A percentile compares a stretch with the other conserved stretches of the same genome.
Evolutionary conservation across 352 stramenopile genomes (phyloP).

Genomic region (Blastocystis sp.): DNA sequence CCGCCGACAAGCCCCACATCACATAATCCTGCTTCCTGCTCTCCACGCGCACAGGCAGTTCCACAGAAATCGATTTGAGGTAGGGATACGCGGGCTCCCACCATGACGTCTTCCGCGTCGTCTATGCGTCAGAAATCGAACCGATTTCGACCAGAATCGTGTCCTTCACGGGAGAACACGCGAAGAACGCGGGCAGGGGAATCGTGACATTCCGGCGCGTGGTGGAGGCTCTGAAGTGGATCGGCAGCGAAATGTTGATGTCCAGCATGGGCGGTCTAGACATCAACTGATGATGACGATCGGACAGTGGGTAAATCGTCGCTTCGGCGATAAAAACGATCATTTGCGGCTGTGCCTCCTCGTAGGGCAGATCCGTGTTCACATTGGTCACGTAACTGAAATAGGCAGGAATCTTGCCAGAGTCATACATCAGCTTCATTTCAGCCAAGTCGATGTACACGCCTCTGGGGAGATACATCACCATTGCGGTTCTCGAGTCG

Average conservation of each 20-base stretch:
- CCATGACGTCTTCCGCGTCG: slow-evolving; percentile 23
- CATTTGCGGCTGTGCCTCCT: not conserved
- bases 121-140: slow-evolving; percentile 13
- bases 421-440: slow-evolving; percentile 36
- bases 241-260: slow-evolving; percentile 43
- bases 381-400: slow-evolving; percentile 21
- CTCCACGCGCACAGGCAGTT: not conserved
- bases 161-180: slow-evolving; percentile 27
- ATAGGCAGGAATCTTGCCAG: slow-evolving; percentile 22
- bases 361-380: slow-evolving; percentile 4
- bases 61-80: not conserved
- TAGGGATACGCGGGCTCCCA: slow-evolving; percentile 20
- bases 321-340: slow-evolving; percentile 60
- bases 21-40: not conserved
- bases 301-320: slow-evolving; percentile 44
- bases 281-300: not conserved
- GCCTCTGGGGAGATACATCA: slow-evolving; percentile 31
- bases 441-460: slow-evolving; percentile 54
- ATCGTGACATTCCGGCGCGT: slow-evolving; percentile 20
- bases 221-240: not conserved
- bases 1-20: not conserved
- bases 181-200: slow-evolving; percentile 28
- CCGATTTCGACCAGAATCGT: not conserved
- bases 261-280: slow-evolving; percentile 37
- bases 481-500: slow-evolving; percentile 1